These are phyloP conservation scores for Xylariaceae sp. DNA, from an alignment of 2,329 filamentous ascomycete genomes.

Conservation along the genomic window DNA sequence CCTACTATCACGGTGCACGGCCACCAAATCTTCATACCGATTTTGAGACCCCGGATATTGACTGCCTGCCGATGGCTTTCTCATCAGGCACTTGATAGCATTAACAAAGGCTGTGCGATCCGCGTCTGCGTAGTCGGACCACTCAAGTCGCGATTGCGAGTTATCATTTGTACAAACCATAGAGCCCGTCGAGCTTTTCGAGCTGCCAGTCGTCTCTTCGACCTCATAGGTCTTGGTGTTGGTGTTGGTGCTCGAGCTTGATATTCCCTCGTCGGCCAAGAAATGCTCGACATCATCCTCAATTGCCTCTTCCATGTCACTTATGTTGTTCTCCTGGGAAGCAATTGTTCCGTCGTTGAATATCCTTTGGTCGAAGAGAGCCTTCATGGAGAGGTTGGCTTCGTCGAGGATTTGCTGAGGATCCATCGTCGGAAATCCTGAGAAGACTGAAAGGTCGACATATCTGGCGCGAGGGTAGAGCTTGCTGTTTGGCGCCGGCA, in stretches of 20 bases:
- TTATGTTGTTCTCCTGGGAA: slow-evolving; percentile 10
- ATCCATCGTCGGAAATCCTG: slow-evolving; percentile 28
- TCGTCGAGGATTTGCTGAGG: slow-evolving; percentile 23
- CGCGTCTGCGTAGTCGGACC: slow-evolving; percentile 29
- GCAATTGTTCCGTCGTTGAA: slow-evolving; percentile 18
- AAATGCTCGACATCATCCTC: background rate
- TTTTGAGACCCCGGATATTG: slow-evolving; percentile 25
- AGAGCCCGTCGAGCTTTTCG: slow-evolving; percentile 1
- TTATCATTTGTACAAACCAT: slow-evolving; percentile 26
- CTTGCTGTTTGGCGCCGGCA: slow-evolving; percentile 19
- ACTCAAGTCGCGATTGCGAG: slow-evolving; percentile 28
- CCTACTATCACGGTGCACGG: slow-evolving; percentile 37
- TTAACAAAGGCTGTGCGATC: slow-evolving; percentile 31
- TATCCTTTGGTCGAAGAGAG: slow-evolving; percentile 14
- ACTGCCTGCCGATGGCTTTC: slow-evolving; percentile 26
- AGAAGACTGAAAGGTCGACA: slow-evolving; percentile 26
- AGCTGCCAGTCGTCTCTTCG: slow-evolving; percentile 7
- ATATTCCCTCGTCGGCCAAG: slow-evolving; percentile 1
- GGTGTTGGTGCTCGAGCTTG: slow-evolving; percentile 3
- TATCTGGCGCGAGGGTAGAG: slow-evolving; percentile 18
- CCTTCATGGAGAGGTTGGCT: slow-evolving; percentile 16
- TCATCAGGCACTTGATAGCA: slow-evolving; percentile 34
- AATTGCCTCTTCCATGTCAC: slow-evolving; percentile 11
- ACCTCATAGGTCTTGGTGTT: slow-evolving; percentile 6
- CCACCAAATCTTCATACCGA: slow-evolving; percentile 37